Percentiles rank a stretch among this genome's conserved stretches.
These are phyloP conservation scores for Pachyrhizus erosus DNA, from an alignment of 306 rosid species.

Conservation along the genomic window DNA sequence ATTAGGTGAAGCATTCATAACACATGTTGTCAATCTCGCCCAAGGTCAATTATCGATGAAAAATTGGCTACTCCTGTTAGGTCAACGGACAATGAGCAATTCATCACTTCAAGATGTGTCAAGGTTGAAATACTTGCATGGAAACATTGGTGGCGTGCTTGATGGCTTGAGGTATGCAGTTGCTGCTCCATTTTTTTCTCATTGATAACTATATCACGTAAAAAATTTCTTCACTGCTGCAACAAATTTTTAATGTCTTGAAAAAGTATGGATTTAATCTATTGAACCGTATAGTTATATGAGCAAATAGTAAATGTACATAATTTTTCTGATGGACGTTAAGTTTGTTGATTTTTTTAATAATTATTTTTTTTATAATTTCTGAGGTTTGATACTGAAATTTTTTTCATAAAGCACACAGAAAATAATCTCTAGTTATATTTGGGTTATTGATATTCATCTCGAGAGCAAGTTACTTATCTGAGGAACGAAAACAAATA, in stretches of 20 bases:
- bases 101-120: too few relatives aligned
- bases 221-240: too few relatives aligned
- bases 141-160: conserved; percentile 26
- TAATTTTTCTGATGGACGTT: too few relatives aligned
- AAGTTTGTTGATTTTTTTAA: too few relatives aligned
- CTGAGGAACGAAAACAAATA: neutral
- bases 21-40: neutral
- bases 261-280: neutral
- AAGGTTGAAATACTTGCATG: too few relatives aligned
- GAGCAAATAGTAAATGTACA: too few relatives aligned
- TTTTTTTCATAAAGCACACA: too few relatives aligned
- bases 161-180: conserved; percentile 50
- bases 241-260: too few relatives aligned
- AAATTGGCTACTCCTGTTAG: too few relatives aligned
- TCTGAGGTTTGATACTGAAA: too few relatives aligned
- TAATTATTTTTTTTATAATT: too few relatives aligned
- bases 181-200: neutral
- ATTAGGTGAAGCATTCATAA: neutral
- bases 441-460: neutral
- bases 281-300: neutral
- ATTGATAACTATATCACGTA: neutral
- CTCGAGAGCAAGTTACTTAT: neutral
- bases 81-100: too few relatives aligned
- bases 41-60: neutral
- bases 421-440: neutral